Conservation (phyloP, 108 stramenopile genomes). For the Cyclotella kingstonii region DNA sequence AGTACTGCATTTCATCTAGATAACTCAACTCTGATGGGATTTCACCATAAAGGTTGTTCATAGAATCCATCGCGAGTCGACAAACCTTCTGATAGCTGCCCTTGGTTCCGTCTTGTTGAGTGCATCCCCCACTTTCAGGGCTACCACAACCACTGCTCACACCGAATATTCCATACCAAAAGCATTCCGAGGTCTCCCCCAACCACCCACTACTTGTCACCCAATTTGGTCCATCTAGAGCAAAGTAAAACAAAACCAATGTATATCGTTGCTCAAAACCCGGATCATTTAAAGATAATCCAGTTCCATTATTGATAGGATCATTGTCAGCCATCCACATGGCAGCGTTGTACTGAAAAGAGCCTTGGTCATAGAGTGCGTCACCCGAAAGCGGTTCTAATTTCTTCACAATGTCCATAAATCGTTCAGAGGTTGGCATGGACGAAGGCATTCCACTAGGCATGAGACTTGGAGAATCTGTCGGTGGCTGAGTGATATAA, state of each 20-base stretch:
- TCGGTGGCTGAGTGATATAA: constrained; percentile 20
- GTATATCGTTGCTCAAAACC: constrained; percentile 51
- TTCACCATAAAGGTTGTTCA: constrained; percentile 32
- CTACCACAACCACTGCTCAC: constrained; percentile 18
- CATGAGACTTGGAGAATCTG: constrained; percentile 19
- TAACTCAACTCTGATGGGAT: constrained; percentile 30
- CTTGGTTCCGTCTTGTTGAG: constrained; percentile 9
- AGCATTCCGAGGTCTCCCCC: constrained; percentile 16
- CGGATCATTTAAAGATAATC: no score
- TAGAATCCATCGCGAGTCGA: constrained; percentile 19
- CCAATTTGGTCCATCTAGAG: constrained; percentile 49
- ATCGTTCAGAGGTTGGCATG: constrained; percentile 18
- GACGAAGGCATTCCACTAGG: constrained; percentile 12
- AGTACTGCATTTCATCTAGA: constrained; percentile 30
- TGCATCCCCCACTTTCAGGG: constrained; percentile 24
- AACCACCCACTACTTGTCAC: constrained; percentile 20
- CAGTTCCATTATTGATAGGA: constrained; percentile 12
- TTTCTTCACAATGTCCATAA: constrained; percentile 14
- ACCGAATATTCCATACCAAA: constrained; percentile 37
- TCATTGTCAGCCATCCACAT: constrained; percentile 44
- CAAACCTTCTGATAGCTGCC: constrained; percentile 39
- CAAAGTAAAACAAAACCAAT: constrained; percentile 48
- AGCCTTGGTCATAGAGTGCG: constrained; percentile 11
- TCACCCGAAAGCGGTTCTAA: constrained; percentile 19
- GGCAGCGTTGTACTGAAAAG: constrained; percentile 44